Evolutionary conservation across 352 stramenopile species (phyloP).

Genomic region (Phytophthora megakarya): DNA sequence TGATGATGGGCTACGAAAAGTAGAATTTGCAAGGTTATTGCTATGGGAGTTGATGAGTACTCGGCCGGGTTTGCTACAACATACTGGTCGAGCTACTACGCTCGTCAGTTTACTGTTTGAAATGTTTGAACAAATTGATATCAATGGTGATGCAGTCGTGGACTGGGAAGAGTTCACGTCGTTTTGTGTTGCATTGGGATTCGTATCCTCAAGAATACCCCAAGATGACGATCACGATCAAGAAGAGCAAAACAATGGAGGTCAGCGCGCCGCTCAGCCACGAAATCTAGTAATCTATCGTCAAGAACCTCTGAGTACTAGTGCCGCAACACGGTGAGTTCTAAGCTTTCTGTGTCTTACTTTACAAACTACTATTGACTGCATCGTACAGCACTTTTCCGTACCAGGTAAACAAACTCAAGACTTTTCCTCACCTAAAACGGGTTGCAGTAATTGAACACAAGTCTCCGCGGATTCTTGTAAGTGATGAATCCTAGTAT

Average conservation of each 20-base stretch:
- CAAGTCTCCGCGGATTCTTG: slow-evolving; percentile 58
- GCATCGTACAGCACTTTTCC: slow-evolving; percentile 50
- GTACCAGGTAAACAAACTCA: slow-evolving; percentile 67
- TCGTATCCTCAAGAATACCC: slow-evolving; percentile 47
- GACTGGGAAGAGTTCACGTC: slow-evolving; percentile 90
- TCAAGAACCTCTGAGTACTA: slow-evolving; percentile 28
- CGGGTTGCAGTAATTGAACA: slow-evolving; percentile 66
- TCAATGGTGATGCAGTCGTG: slow-evolving; percentile 77
- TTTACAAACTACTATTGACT: not conserved
- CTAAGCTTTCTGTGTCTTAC: not conserved
- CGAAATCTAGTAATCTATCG: slow-evolving; percentile 29
- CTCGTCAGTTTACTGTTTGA: slow-evolving; percentile 62
- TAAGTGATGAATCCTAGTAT: slow-evolving; percentile 25
- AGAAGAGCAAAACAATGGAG: slow-evolving; percentile 23
- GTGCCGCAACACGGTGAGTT: slow-evolving; percentile 20
- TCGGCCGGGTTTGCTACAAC: slow-evolving; percentile 46
- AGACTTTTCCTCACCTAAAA: slow-evolving; percentile 49
- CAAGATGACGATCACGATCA: slow-evolving; percentile 36
- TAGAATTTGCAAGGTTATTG: slow-evolving; percentile 58
- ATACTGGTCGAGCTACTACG: slow-evolving; percentile 33
- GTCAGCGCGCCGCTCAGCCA: slow-evolving; percentile 22
- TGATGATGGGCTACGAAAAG: slow-evolving; percentile 42
- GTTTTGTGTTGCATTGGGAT: slow-evolving; percentile 72
- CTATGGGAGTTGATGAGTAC: slow-evolving; percentile 51
- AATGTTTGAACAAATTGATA: slow-evolving; percentile 87